Evolutionary conservation across 2,329 filamentous ascomycete species (phyloP).

Genomic region (Beauveria varroae): DNA sequence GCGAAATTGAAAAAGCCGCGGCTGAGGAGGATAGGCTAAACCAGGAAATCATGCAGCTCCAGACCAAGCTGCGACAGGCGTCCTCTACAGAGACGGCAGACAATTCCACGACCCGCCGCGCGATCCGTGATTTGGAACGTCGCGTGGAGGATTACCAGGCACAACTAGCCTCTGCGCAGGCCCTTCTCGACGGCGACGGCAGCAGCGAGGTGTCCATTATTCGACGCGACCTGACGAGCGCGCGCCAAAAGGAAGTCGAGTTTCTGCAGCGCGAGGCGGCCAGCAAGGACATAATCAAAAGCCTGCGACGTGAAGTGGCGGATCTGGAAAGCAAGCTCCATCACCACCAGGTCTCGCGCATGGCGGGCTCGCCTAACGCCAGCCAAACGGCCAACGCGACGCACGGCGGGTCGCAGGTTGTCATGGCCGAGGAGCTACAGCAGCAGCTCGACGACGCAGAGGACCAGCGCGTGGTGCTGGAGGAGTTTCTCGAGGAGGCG

Average conservation of each 20-base stretch:
- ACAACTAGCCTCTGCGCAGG: conserved; percentile 28
- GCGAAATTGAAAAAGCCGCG: conserved; percentile 58
- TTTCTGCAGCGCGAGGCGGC: conserved; percentile 57
- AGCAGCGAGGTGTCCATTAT: conserved; percentile 51
- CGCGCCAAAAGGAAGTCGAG: conserved; percentile 59
- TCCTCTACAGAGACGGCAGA: conserved; percentile 45
- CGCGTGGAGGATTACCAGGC: conserved; percentile 48
- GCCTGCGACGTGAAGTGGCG: conserved; percentile 56
- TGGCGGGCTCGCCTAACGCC: conserved; percentile 27
- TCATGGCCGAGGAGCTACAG: conserved; percentile 39
- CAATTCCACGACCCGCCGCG: conserved; percentile 51
- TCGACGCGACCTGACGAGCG: conserved; percentile 53
- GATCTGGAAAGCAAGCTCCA: conserved; percentile 62
- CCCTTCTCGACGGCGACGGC: conserved; percentile 31
- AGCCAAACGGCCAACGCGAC: conserved; percentile 13
- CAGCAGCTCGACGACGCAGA: conserved; percentile 48
- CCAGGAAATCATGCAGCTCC: conserved; percentile 46
- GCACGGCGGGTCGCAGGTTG: conserved; percentile 1
- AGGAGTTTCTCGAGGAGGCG: conserved; percentile 50
- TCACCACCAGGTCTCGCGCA: conserved; percentile 48
- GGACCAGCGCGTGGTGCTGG: conserved; percentile 50
- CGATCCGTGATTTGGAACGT: conserved; percentile 57
- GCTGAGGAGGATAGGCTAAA: conserved; percentile 57
- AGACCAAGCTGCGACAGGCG: conserved; percentile 36
- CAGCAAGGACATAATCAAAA: conserved; percentile 55